These are phyloP conservation scores for Wolfiporia cocos DNA, from an alignment of 1,284 basidiomycete genomes.

Conservation along the genomic window DNA sequence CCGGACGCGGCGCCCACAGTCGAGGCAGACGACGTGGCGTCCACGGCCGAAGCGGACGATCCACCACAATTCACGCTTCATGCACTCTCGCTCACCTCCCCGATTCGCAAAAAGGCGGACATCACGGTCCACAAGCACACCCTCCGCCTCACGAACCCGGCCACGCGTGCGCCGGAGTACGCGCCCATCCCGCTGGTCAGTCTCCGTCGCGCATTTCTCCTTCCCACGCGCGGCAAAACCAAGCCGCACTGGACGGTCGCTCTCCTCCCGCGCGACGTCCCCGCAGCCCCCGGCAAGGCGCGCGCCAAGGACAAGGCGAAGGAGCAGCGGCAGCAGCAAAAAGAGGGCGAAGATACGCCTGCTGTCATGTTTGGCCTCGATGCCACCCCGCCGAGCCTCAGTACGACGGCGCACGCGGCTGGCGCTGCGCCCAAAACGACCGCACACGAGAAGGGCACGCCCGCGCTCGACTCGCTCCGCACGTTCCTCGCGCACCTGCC, in stretches of 20 bases:
- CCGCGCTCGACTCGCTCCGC: constrained; percentile 42
- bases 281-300: constrained; percentile 26
- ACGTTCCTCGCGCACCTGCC: constrained; percentile 47
- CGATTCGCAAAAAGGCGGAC: constrained; percentile 66
- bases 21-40: background rate
- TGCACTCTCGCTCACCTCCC: constrained; percentile 53
- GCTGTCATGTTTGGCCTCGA: constrained; percentile 65
- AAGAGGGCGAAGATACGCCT: constrained; percentile 20
- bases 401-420: constrained; percentile 32
- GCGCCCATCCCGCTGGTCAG: constrained; percentile 38
- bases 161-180: constrained; percentile 36
- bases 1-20: background rate
- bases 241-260: constrained; percentile 65
- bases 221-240: constrained; percentile 61
- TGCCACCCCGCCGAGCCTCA: constrained; percentile 37
- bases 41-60: no score
- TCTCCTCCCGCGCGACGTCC: constrained; percentile 44
- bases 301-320: constrained; percentile 22
- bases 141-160: constrained; percentile 43
- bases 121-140: constrained; percentile 44
- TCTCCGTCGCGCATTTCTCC: constrained; percentile 51
- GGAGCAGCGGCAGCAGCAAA: no score
- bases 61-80: constrained; percentile 48
- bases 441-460: constrained; percentile 41
- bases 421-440: constrained; percentile 16